Evolutionary conservation across 169 alveolate species (phyloP).

Genomic region (Babesia bigemina): DNA sequence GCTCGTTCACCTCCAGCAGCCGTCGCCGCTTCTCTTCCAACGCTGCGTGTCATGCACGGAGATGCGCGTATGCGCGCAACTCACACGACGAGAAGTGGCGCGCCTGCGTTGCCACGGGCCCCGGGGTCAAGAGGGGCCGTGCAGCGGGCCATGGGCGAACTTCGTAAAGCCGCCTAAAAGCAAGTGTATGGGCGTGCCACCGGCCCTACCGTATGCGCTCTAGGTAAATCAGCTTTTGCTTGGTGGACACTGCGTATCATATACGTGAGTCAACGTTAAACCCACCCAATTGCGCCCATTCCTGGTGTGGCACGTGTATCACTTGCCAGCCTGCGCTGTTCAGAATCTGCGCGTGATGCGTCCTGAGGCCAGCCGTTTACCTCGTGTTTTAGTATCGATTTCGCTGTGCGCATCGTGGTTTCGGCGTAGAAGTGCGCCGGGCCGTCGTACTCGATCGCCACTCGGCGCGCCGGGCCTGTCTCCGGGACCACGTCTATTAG

Average conservation of each 20-base stretch:
- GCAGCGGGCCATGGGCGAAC: not conserved
- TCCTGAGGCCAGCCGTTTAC: not conserved
- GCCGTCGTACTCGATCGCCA: constrained; percentile 71
- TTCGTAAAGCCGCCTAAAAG: constrained; percentile 10
- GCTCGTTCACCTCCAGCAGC: constrained; percentile 14
- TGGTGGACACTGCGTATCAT: constrained; percentile 34
- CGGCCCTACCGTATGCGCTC: constrained; percentile 21
- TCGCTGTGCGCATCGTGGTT: constrained; percentile 64
- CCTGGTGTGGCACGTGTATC: constrained; percentile 64
- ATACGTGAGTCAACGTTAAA: not conserved
- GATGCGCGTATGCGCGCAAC: not conserved
- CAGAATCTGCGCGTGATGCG: constrained; percentile 35
- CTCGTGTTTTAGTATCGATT: constrained; percentile 69
- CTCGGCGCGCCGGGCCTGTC: not conserved
- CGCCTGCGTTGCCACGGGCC: not conserved
- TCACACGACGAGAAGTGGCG: constrained; percentile 18
- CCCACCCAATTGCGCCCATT: constrained; percentile 69
- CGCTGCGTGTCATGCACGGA: not conserved
- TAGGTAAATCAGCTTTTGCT: constrained; percentile 61
- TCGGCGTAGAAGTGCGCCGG: constrained; percentile 68
- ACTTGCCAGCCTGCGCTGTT: constrained; percentile 59
- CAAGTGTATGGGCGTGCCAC: not conserved
- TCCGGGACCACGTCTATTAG: constrained; percentile 62
- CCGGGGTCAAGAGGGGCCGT: not conserved
- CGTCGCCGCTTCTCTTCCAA: constrained; percentile 18